phyloP scores from a whole-genome alignment of 2,329 filamentous ascomycete species.

The Cadophora gregata region DNA sequence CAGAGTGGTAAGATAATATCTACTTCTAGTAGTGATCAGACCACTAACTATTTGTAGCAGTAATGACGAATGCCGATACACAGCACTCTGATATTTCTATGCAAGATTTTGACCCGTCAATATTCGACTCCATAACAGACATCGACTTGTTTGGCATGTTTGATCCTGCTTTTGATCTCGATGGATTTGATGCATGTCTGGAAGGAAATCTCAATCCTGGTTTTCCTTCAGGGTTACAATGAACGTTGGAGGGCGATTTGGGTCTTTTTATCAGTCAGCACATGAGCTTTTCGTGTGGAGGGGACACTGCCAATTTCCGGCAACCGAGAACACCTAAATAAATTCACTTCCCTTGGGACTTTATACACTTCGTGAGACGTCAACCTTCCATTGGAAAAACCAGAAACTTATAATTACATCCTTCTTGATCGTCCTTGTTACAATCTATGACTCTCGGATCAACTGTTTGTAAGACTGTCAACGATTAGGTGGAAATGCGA shows the following conservation, averaged over 20 bases:
- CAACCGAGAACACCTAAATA: no score
- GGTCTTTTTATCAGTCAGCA: not conserved
- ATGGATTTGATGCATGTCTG: conserved; percentile 36
- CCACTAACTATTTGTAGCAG: not conserved
- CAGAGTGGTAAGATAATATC: not conserved
- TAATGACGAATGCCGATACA: not conserved
- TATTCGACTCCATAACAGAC: conserved; percentile 31
- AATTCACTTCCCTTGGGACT: no score
- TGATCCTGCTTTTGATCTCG: conserved; percentile 38
- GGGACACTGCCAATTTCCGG: no score
- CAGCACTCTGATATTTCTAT: conserved; percentile 9
- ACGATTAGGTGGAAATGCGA: no score
- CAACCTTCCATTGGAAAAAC: no score
- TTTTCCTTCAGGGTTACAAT: conserved; percentile 28
- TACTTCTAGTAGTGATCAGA: not conserved
- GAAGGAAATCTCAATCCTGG: conserved; percentile 35
- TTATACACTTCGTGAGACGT: no score
- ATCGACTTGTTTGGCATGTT: conserved; percentile 39
- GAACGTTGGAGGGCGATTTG: not conserved
- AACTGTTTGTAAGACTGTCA: no score
- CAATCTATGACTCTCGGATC: no score
- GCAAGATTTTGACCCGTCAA: conserved; percentile 31
- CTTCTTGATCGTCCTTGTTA: no score
- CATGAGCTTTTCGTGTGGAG: no score
- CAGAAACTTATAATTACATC: no score